Evolutionary conservation across 345 rosid species (phyloP).

Genomic region (Euclidium syriacum): DNA sequence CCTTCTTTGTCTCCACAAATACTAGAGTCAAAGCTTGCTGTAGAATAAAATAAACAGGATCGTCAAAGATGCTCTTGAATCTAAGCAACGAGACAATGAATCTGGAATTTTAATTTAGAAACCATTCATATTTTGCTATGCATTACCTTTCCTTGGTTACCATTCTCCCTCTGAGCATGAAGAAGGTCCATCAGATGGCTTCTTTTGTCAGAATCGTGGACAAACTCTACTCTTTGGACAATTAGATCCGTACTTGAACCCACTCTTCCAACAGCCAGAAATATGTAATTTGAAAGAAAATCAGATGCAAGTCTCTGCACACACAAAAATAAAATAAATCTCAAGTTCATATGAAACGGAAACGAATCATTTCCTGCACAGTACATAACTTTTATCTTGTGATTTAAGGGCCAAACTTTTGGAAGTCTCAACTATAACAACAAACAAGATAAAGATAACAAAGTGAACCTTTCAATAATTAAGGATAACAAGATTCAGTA

Average conservation of each 20-base stretch:
- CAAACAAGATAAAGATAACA: background rate
- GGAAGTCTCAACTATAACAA: background rate
- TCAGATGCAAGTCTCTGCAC: constrained; percentile 97
- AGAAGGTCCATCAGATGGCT: constrained; percentile 99
- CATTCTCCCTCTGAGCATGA: constrained; percentile 89
- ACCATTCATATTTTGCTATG: background rate
- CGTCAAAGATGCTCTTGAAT: constrained; percentile 4
- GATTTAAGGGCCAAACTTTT: background rate
- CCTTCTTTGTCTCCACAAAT: constrained; percentile 98
- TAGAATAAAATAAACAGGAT: constrained; percentile 15
- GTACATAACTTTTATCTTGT: background rate
- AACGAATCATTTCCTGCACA: background rate
- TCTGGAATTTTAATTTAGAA: background rate
- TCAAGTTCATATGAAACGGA: background rate
- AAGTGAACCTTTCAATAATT: background rate
- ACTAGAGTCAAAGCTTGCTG: constrained; percentile 98
- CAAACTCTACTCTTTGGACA: constrained; percentile 92
- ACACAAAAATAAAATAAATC: background rate
- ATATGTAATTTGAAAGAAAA: constrained; percentile 71
- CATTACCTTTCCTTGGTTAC: constrained; percentile 71
- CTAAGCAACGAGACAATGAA: constrained; percentile 1
- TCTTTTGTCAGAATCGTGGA: constrained; percentile 90
- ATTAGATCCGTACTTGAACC: constrained; percentile 99
- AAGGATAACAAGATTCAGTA: background rate
- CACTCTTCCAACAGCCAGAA: constrained; percentile 98